Evolutionary conservation across 768 basidiomycete genomes (phyloP), one percentile per base, ranked within the genome.

Genomic region (Rhodotorula kratochvilovae): DNA sequence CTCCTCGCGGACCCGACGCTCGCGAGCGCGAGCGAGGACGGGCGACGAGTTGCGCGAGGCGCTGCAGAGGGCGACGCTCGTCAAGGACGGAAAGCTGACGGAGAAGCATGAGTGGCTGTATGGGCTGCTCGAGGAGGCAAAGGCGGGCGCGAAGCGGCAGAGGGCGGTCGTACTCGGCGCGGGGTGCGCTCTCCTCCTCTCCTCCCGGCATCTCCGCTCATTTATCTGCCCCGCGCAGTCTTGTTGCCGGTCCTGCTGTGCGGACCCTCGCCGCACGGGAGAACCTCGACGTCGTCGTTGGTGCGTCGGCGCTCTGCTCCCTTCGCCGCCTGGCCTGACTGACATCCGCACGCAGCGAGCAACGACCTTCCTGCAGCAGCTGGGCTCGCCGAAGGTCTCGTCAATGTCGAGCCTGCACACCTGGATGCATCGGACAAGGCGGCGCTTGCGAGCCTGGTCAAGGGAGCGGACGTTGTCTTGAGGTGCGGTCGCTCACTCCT

Each of bases 191-290:
- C 29, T 5, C 19, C 23, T 13, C 19, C 13, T 27, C 10, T 17
- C 42, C 12, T 19, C 16, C 5, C 1, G 5, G 27, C 25, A 8
- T 0, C 10, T 35, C 19, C 2, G 15, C 23, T 16, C 7, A 12
- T 48, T 39, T 21, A n/a, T n/a, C n/a, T n/a, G n/a, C n/a, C 63
- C 19, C 5, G 12, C 1, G 6, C 59, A 74, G 73, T 10, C 92
- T 96, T 87, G 94, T 97, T 29, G 91, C 92, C 10, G 89, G 88
- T 5, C 94, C 94, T 25, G 90, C 90, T 1, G 87, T 92, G 6
- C 86, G 89, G 62, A 85, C 89, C 77, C 84, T 96, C 78, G 57
- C 66, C 8, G 48, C 51, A 0, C 46, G 64, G 45, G 17, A 42
- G 0, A 89, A 91, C 73, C 81, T 93, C 0, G 84, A 88, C 65